Conservation (phyloP, 2,329 filamentous ascomycete species). For the Colletotrichum sp. region DNA sequence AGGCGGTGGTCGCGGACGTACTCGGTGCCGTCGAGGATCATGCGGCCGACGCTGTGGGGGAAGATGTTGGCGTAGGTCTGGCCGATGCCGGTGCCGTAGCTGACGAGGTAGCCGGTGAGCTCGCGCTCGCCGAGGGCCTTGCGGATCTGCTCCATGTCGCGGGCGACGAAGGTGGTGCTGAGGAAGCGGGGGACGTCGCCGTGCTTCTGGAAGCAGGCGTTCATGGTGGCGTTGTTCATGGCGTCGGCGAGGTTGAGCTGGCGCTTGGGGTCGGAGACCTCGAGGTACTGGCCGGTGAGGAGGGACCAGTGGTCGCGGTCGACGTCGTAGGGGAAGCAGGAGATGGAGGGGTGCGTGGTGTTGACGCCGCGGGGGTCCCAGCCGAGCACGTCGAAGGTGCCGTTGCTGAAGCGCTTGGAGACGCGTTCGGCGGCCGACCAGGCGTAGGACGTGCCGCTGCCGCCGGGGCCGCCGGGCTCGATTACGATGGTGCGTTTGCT, state of each 20-base stretch:
- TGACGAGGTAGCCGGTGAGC: slow-evolving; percentile 54
- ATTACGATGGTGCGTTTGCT: slow-evolving; percentile 54
- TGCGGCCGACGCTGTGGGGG: slow-evolving; percentile 49
- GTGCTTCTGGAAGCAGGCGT: slow-evolving; percentile 44
- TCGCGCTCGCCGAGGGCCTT: slow-evolving; percentile 49
- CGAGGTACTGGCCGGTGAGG: slow-evolving; percentile 41
- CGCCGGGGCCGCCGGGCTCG: slow-evolving; percentile 56
- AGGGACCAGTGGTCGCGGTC: slow-evolving; percentile 52
- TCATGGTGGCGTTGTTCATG: slow-evolving; percentile 49
- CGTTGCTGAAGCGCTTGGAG: slow-evolving; percentile 45
- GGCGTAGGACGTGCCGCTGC: slow-evolving; percentile 47
- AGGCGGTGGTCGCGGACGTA: slow-evolving; percentile 50
- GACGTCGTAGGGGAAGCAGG: slow-evolving; percentile 51
- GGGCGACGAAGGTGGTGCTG: slow-evolving; percentile 50
- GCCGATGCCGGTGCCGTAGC: slow-evolving; percentile 57
- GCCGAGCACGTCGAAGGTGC: slow-evolving; percentile 52
- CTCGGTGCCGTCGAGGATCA: slow-evolving; percentile 55
- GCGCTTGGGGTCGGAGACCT: slow-evolving; percentile 34
- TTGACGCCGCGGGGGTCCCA: slow-evolving; percentile 62
- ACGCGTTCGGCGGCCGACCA: slow-evolving; percentile 42
- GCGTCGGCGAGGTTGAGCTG: slow-evolving; percentile 50
- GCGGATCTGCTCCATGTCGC: slow-evolving; percentile 55
- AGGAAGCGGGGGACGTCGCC: slow-evolving; percentile 53
- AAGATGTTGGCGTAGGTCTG: slow-evolving; percentile 59
- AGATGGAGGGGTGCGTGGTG: slow-evolving; percentile 45